These are phyloP conservation scores for Aspergillus quadrilineatus DNA, from an alignment of 2,329 filamentous ascomycete species.

Conservation along the genomic window DNA sequence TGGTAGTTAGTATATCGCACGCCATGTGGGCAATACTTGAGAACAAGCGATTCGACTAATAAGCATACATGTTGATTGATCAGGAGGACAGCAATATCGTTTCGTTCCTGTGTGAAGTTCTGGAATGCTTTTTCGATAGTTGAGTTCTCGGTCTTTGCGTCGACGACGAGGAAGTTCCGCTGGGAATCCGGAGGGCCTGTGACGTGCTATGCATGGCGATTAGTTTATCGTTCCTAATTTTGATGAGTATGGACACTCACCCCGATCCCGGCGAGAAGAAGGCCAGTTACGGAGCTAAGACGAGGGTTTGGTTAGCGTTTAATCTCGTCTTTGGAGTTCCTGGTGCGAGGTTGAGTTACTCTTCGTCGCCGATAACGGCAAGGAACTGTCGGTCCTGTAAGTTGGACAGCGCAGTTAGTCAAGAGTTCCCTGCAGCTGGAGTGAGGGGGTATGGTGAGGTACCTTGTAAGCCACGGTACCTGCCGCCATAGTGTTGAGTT, in stretches of 20 bases:
- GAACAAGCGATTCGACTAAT: not conserved
- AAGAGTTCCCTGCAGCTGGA: not conserved
- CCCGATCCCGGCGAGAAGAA: slow-evolving; percentile 92
- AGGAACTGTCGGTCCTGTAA: slow-evolving; percentile 84
- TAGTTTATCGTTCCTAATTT: slow-evolving; percentile 5
- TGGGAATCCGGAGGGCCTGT: slow-evolving; percentile 83
- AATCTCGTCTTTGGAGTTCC: not conserved
- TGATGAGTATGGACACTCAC: slow-evolving; percentile 52
- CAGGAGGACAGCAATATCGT: slow-evolving; percentile 93
- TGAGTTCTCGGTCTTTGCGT: slow-evolving; percentile 84
- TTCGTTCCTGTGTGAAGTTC: slow-evolving; percentile 80
- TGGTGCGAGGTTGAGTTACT: slow-evolving; percentile 28
- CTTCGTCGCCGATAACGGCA: slow-evolving; percentile 97
- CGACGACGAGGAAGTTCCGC: slow-evolving; percentile 98
- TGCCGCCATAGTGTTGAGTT: slow-evolving; percentile 56
- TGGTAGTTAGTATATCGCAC: not conserved
- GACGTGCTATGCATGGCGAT: slow-evolving; percentile 67
- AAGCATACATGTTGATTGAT: slow-evolving; percentile 90
- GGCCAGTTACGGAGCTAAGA: slow-evolving; percentile 84
- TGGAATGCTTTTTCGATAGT: slow-evolving; percentile 90
- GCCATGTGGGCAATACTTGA: not conserved
- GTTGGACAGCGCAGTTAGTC: slow-evolving; percentile 34
- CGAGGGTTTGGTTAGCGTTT: slow-evolving; percentile 23
- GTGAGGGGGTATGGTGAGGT: slow-evolving; percentile 19
- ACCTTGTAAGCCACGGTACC: slow-evolving; percentile 58